phyloP scores from a whole-genome alignment of 306 rosid genomes.

The Prunus fruticosa region DNA sequence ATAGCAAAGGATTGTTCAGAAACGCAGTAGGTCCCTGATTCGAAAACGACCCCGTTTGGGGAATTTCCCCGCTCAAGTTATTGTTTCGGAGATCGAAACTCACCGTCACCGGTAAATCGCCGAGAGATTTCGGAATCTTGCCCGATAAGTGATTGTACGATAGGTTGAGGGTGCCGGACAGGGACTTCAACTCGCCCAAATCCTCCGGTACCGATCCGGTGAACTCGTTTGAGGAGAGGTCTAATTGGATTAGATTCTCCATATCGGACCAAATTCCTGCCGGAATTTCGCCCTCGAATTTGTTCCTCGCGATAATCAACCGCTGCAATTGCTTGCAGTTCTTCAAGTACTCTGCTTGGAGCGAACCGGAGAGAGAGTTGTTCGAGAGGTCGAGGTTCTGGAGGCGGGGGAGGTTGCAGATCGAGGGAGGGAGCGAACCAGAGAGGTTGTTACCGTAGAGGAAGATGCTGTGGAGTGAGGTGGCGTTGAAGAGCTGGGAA shows the following conservation, averaged over 20 bases:
- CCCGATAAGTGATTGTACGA: conserved; percentile 84
- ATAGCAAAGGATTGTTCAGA: conserved; percentile 64
- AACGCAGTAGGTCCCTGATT: conserved; percentile 96
- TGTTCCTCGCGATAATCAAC: conserved; percentile 61
- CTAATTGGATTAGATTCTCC: conserved; percentile 55
- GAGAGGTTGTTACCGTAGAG: conserved; percentile 91
- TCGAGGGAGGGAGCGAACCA: conserved; percentile 61
- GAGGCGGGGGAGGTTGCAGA: conserved; percentile 65
- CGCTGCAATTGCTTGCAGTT: conserved; percentile 73
- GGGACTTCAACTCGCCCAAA: conserved; percentile 55
- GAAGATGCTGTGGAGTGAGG: conserved; percentile 73
- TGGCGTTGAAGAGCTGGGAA: conserved; percentile 80
- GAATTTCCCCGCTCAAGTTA: conserved; percentile 80
- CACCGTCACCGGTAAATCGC: conserved; percentile 68
- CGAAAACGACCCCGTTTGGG: conserved; percentile 87
- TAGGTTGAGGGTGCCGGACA: conserved; percentile 81
- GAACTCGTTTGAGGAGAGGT: conserved; percentile 67
- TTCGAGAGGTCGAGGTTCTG: conserved; percentile 89
- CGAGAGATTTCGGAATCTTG: conserved; percentile 59
- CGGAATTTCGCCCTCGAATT: conserved; percentile 61
- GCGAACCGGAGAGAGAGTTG: conserved; percentile 61
- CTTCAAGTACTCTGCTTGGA: conserved; percentile 37
- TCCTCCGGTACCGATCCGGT: conserved; percentile 63
- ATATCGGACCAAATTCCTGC: conserved; percentile 57
- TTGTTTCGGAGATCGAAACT: conserved; percentile 83